Percentiles rank a stretch among this genome's conserved stretches.
Conservation (phyloP, 495 filamentous ascomycete genomes). For the Lentithecium fluviatile region DNA sequence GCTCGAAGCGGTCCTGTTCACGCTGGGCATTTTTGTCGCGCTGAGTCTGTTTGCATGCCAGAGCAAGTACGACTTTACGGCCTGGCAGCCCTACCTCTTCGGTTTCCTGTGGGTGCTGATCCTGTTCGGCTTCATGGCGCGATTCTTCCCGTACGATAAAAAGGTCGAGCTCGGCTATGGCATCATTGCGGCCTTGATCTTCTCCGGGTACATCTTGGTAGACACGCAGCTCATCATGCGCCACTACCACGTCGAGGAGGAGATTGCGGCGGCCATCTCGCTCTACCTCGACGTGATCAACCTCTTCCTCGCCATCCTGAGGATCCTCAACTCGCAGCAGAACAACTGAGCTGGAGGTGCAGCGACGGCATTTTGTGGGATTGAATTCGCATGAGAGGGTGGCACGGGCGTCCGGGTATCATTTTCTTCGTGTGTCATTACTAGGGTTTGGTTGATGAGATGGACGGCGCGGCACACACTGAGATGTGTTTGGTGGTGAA, state of each 20-base stretch:
- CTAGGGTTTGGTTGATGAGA: too few species aligned
- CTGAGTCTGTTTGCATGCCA: constrained; percentile 95
- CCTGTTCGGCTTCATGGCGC: constrained; percentile 85
- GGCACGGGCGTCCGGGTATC: neutral
- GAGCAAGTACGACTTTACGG: constrained; percentile 96
- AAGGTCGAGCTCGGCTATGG: constrained; percentile 82
- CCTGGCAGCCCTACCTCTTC: constrained; percentile 94
- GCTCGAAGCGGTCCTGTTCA: constrained; percentile 85
- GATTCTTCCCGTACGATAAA: constrained; percentile 77
- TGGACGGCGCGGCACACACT: too few species aligned
- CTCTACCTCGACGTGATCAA: constrained; percentile 97
- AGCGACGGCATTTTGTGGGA: neutral
- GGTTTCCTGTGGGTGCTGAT: constrained; percentile 85
- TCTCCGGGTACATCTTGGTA: constrained; percentile 90
- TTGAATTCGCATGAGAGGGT: neutral
- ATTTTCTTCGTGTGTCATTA: too few species aligned
- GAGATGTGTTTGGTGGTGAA: too few species aligned
- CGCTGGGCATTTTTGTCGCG: constrained; percentile 87
- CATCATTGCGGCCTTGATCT: constrained; percentile 76
- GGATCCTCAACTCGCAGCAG: constrained; percentile 83
- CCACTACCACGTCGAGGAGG: constrained; percentile 96
- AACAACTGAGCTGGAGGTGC: constrained; percentile 52
- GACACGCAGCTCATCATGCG: constrained; percentile 95
- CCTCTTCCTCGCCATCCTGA: constrained; percentile 87
- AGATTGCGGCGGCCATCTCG: constrained; percentile 94